These are phyloP conservation scores for Magnusiomyces clavatus DNA, from an alignment of 1,139 yeast genomes.

Conservation along the genomic window DNA sequence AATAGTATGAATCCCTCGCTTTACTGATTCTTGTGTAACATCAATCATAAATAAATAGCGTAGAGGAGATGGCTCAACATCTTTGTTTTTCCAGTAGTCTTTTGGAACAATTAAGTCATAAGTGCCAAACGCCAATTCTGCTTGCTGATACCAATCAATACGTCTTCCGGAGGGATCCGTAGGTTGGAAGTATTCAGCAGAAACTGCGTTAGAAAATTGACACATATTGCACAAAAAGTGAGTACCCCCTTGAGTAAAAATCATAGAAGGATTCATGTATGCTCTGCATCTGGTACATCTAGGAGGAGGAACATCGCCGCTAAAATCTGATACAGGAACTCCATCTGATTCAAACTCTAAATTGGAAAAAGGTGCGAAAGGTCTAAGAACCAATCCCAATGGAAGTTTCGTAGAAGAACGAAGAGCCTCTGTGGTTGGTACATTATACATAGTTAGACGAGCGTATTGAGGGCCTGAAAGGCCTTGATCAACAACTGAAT, in stretches of 20 bases:
- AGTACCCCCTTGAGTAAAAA: slow-evolving; percentile 52
- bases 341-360: slow-evolving; percentile 25
- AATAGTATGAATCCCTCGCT: slow-evolving; percentile 56
- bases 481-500: slow-evolving; percentile 70
- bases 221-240: slow-evolving; percentile 82
- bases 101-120: slow-evolving; percentile 78
- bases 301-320: slow-evolving; percentile 55
- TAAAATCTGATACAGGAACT: slow-evolving; percentile 64
- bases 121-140: slow-evolving; percentile 77
- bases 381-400: slow-evolving; percentile 69
- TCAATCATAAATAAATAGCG: slow-evolving; percentile 78
- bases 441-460: slow-evolving; percentile 72
- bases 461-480: slow-evolving; percentile 74
- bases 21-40: slow-evolving; percentile 54
- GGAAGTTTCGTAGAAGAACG: slow-evolving; percentile 72
- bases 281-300: slow-evolving; percentile 89
- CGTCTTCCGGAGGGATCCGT: slow-evolving; percentile 55
- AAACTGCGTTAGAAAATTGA: slow-evolving; percentile 64
- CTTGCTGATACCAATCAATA: slow-evolving; percentile 55
- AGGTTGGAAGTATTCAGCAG: slow-evolving; percentile 58
- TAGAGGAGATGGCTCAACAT: slow-evolving; percentile 40
- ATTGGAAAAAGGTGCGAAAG: slow-evolving; percentile 50
- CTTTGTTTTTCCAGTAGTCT: slow-evolving; percentile 53
- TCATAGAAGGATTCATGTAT: slow-evolving; percentile 80
- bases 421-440: slow-evolving; percentile 69